Percentiles rank a stretch among this genome's conserved stretches.
Evolutionary conservation across 2,329 filamentous ascomycete species (phyloP).

Genomic region (Ramularia collo-cygni): DNA sequence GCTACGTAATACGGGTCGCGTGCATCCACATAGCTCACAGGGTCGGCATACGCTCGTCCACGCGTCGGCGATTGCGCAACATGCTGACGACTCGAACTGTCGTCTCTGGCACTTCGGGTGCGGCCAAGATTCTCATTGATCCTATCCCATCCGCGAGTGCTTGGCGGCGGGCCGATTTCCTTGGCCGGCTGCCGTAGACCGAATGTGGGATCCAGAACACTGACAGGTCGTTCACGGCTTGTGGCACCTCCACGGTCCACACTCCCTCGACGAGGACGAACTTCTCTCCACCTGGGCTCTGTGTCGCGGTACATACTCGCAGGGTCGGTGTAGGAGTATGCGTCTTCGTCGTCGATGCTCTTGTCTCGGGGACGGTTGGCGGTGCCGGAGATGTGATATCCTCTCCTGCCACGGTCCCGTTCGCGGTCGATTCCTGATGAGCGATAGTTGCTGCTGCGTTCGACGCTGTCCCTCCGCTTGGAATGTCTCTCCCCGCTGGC

Average conservation of each 20-base stretch:
- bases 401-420: slow-evolving; percentile 22
- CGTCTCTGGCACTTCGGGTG: slow-evolving; percentile 41
- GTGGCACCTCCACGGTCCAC: slow-evolving; percentile 33
- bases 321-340: slow-evolving; percentile 45
- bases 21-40: slow-evolving; percentile 18
- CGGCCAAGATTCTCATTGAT: slow-evolving; percentile 47
- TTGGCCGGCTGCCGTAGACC: slow-evolving; percentile 28
- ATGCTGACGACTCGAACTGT: slow-evolving; percentile 6
- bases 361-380: slow-evolving; percentile 19
- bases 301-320: slow-evolving; percentile 46
- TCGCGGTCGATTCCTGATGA: slow-evolving; percentile 14
- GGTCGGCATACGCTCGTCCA: slow-evolving; percentile 18
- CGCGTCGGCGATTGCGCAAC: slow-evolving; percentile 24
- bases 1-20: slow-evolving; percentile 34
- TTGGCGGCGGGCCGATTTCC: slow-evolving; percentile 53
- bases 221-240: slow-evolving; percentile 39
- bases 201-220: slow-evolving; percentile 34
- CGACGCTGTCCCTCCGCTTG: slow-evolving; percentile 27
- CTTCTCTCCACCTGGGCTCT: slow-evolving; percentile 39
- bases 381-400: slow-evolving; percentile 27
- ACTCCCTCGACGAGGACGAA: slow-evolving; percentile 38
- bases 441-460: slow-evolving; percentile 21
- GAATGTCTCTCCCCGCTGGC: slow-evolving; percentile 35
- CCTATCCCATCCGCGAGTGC: slow-evolving; percentile 64
- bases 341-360: slow-evolving; percentile 36